Evolutionary conservation across 805 yeast genomes (phyloP).

Genomic region (Sugiyamaella americana): DNA sequence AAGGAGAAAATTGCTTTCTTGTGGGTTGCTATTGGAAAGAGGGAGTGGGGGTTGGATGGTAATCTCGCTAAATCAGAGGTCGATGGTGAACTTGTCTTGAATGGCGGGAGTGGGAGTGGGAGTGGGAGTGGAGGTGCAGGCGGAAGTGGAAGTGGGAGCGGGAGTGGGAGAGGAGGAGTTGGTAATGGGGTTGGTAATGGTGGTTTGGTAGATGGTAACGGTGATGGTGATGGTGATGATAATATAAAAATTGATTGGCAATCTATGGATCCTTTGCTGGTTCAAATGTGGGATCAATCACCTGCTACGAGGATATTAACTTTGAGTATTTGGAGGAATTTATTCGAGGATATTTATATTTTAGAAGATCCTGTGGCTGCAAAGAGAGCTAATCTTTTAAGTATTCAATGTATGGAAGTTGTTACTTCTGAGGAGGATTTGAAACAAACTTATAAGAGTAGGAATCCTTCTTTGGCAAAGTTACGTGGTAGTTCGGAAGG

Average conservation of each 20-base stretch:
- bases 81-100: conserved; percentile 12
- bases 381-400: conserved; percentile 66
- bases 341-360: conserved; percentile 89
- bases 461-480: conserved; percentile 48
- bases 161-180: conserved; percentile 8
- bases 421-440: conserved; percentile 66
- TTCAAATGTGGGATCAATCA: conserved; percentile 65
- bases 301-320: conserved; percentile 67
- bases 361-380: conserved; percentile 89
- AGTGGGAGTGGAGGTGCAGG: not conserved
- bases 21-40: conserved; percentile 88
- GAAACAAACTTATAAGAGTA: conserved; percentile 56
- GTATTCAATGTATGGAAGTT: conserved; percentile 78
- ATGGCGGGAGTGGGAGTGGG: too few species aligned
- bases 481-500: conserved; percentile 73
- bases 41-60: conserved; percentile 71
- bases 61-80: conserved; percentile 1
- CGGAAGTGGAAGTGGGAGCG: not conserved
- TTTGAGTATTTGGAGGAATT: conserved; percentile 69
- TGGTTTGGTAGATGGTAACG: not conserved
- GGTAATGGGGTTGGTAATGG: not conserved
- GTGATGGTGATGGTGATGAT: conserved; percentile 1
- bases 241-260: conserved; percentile 54
- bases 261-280: conserved; percentile 74
- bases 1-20: conserved; percentile 83